Conservation (phyloP, 208 protist species). For the Borovskyia barvae region DNA sequence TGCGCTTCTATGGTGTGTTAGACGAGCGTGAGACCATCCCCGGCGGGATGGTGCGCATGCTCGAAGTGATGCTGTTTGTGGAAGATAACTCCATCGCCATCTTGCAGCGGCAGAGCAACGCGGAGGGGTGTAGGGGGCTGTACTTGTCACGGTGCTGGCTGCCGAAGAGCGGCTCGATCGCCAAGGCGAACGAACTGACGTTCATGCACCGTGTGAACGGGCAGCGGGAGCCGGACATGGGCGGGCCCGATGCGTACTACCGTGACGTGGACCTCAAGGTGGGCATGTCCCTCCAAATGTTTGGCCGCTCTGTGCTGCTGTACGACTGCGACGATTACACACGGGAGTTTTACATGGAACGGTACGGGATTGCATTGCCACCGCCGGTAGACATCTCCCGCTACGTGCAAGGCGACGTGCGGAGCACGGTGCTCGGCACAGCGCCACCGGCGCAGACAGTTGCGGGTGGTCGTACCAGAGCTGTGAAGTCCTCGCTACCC, state of each 20-base stretch:
- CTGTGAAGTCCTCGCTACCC: constrained; percentile 22
- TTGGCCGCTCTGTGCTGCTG: constrained; percentile 77
- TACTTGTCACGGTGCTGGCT: constrained; percentile 87
- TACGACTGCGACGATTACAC: constrained; percentile 96
- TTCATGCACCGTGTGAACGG: constrained; percentile 85
- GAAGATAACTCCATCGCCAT: constrained; percentile 96
- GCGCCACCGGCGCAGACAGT: constrained; percentile 25
- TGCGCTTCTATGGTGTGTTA: constrained; percentile 94
- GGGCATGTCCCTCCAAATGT: constrained; percentile 78
- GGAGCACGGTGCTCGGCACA: constrained; percentile 32
- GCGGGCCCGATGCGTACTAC: constrained; percentile 72
- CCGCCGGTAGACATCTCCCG: constrained; percentile 57
- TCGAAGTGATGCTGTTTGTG: constrained; percentile 94
- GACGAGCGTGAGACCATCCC: constrained; percentile 56
- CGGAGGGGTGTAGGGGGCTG: constrained; percentile 86
- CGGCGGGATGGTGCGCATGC: constrained; percentile 75
- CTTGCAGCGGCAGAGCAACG: constrained; percentile 84
- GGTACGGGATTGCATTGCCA: constrained; percentile 47
- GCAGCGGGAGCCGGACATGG: constrained; percentile 70
- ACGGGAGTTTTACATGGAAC: constrained; percentile 77
- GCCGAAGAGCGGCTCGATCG: constrained; percentile 70
- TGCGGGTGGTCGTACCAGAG: constrained; percentile 11
- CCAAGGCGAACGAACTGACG: constrained; percentile 76
- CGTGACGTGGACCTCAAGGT: constrained; percentile 81
- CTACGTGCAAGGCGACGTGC: constrained; percentile 17